These are phyloP conservation scores for Lasiodiplodia theobromae DNA, from an alignment of 2,329 filamentous ascomycete genomes.

Conservation along the genomic window DNA sequence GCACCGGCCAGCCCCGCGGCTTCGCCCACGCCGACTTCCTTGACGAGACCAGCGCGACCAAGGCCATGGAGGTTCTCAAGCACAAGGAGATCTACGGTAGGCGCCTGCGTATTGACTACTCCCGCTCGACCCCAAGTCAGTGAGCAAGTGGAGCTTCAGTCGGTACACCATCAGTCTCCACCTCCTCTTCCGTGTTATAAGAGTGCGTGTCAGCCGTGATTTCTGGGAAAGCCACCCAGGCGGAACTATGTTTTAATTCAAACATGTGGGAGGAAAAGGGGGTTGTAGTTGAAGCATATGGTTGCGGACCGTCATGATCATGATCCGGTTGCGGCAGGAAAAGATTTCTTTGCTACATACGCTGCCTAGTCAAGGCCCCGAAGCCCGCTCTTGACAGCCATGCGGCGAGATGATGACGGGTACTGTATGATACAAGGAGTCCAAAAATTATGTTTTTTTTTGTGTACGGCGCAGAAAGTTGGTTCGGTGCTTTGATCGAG, in stretches of 20 bases:
- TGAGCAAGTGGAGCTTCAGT: slow-evolving; percentile 20
- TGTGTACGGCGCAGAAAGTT: neutral
- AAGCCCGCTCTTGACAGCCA: neutral
- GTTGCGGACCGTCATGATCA: neutral
- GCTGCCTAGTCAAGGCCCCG: neutral
- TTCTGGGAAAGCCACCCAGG: neutral
- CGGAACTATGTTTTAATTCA: neutral
- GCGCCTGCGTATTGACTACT: slow-evolving; percentile 70
- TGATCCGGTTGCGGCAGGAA: neutral
- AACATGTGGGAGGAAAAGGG: neutral
- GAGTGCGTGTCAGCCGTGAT: neutral
- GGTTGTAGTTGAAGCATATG: neutral
- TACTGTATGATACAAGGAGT: neutral
- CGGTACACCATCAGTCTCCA: neutral
- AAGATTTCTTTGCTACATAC: neutral
- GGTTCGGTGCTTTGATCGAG: neutral
- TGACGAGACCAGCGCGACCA: slow-evolving; percentile 69
- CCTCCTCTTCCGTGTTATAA: neutral
- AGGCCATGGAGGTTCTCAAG: slow-evolving; percentile 64
- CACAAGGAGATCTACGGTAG: slow-evolving; percentile 70
- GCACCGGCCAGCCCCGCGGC: slow-evolving; percentile 80
- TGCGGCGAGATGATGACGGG: neutral
- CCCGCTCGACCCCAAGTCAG: slow-evolving; percentile 36
- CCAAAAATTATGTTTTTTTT: neutral
- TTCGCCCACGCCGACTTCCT: slow-evolving; percentile 86